A percentile compares a stretch with the other conserved stretches of the same genome.
Evolutionary conservation across 208 protist species (phyloP).

Genomic region (Leishmania mexicana): DNA sequence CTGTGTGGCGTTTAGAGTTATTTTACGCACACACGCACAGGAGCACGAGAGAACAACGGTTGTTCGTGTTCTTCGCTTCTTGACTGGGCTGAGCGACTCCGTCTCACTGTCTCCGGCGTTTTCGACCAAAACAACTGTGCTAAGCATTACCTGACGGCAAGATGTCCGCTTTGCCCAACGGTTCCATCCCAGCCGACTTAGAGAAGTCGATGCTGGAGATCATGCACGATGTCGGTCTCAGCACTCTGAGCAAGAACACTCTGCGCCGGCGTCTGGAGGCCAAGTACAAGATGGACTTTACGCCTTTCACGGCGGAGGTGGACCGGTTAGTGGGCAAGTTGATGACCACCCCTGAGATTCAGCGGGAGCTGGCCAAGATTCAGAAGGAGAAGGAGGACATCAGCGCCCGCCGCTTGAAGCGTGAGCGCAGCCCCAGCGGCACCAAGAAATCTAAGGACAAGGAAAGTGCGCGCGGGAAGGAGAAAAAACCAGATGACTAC

Average conservation of each 20-base stretch:
- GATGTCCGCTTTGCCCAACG: constrained; percentile 47
- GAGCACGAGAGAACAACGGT: background rate
- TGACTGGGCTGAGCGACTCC: background rate
- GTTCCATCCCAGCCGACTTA: constrained; percentile 66
- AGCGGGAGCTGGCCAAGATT: constrained; percentile 69
- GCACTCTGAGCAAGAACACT: constrained; percentile 54
- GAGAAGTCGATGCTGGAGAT: constrained; percentile 62
- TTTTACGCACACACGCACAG: background rate
- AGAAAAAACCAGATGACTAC: constrained; percentile 83
- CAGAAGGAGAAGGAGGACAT: constrained; percentile 46
- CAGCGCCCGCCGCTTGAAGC: constrained; percentile 48
- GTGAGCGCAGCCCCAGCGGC: constrained; percentile 37
- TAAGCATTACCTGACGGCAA: background rate
- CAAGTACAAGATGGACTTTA: constrained; percentile 82
- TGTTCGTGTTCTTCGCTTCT: background rate
- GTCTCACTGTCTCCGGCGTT: background rate
- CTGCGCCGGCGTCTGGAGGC: constrained; percentile 61
- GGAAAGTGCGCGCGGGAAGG: constrained; percentile 51
- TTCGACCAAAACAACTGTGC: background rate
- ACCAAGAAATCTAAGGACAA: constrained; percentile 30
- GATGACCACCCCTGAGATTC: constrained; percentile 62
- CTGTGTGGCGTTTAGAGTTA: background rate
- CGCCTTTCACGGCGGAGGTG: constrained; percentile 41
- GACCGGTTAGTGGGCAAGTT: constrained; percentile 44
- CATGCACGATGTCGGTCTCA: constrained; percentile 74